Percentiles rank a stretch among this genome's conserved stretches.
Evolutionary conservation across 1,284 basidiomycete species (phyloP).

Genomic region (Naganishia cerealis): DNA sequence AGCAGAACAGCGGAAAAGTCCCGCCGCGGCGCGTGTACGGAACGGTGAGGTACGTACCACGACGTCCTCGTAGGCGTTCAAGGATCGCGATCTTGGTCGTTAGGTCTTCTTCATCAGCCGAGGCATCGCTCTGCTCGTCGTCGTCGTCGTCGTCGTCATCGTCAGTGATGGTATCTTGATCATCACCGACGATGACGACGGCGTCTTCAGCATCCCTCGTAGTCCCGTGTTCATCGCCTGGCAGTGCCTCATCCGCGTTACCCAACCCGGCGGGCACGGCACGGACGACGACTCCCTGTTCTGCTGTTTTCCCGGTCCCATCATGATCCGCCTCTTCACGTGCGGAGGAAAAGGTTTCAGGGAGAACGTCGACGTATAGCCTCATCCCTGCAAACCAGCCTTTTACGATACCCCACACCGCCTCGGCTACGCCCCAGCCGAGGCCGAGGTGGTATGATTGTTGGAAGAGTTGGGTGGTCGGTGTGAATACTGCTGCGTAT

Average conservation of each 20-base stretch:
- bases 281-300: too few relatives aligned
- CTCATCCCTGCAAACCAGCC: conserved; percentile 50
- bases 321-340: conserved; percentile 3
- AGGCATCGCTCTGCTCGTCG: conserved; percentile 34
- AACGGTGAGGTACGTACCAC: conserved; percentile 43
- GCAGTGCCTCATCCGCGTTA: not conserved
- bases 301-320: not conserved
- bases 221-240: too few relatives aligned
- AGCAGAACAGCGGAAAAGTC: not conserved
- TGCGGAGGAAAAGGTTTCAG: not conserved
- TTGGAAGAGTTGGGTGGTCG: conserved; percentile 48
- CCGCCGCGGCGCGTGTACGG: not conserved
- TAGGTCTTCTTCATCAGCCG: conserved; percentile 45
- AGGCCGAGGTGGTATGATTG: conserved; percentile 52
- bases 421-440: conserved; percentile 53
- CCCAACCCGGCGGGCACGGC: too few relatives aligned
- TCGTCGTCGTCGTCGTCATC: conserved; percentile 25
- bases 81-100: conserved; percentile 49
- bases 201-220: too few relatives aligned
- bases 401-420: conserved; percentile 50
- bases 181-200: too few relatives aligned
- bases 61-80: conserved; percentile 48
- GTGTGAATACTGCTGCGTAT: conserved; percentile 32
- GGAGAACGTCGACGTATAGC: conserved; percentile 50
- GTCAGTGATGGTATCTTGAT: not conserved